These are phyloP conservation scores for Paecilomyces variotii DNA, from an alignment of 2,329 filamentous ascomycete species.

Conservation along the genomic window DNA sequence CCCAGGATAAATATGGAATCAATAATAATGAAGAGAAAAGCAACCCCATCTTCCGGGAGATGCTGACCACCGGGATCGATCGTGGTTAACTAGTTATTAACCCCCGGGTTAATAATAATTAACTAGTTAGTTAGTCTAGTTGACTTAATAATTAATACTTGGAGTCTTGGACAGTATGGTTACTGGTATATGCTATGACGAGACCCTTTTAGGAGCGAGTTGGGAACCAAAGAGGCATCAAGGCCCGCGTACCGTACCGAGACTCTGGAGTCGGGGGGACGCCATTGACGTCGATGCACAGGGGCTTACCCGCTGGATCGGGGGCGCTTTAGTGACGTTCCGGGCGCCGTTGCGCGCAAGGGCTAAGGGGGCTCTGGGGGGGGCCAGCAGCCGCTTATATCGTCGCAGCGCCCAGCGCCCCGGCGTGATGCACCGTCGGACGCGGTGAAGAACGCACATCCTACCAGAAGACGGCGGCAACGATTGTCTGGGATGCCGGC, in stretches of 20 bases:
- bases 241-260: background rate
- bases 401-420: background rate
- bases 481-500: background rate
- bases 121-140: background rate
- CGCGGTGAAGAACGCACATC: background rate
- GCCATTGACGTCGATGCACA: background rate
- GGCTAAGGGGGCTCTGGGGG: background rate
- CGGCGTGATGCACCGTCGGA: background rate
- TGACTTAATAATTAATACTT: background rate
- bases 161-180: background rate
- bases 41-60: background rate
- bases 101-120: background rate
- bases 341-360: background rate
- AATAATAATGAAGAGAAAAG: no score
- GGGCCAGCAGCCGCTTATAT: background rate
- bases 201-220: background rate
- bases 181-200: background rate
- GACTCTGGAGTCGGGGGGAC: background rate
- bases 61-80: background rate
- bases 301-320: background rate
- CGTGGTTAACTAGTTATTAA: background rate
- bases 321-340: background rate
- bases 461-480: background rate
- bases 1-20: no score
- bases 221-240: background rate